Evolutionary conservation across 2,329 filamentous ascomycete species (phyloP), one percentile per base, ranked within the genome.

Genomic region (Stagonosporopsis cucurbitacearum): DNA sequence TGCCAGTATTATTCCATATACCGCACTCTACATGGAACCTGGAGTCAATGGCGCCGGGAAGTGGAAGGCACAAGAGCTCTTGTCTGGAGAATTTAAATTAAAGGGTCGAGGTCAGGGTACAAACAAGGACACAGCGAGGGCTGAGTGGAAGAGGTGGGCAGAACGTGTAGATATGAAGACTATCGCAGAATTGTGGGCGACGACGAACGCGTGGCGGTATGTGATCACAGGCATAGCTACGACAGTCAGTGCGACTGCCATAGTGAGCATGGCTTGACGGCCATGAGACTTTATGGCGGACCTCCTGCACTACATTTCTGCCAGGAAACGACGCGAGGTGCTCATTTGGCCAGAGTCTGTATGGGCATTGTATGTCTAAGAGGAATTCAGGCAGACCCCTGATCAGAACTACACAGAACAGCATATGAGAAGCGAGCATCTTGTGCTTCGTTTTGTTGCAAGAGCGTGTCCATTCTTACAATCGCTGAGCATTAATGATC

Each of bases 21-120:
- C 74, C 0, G 69, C 75, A 43, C 61, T 75, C 25, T 73, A 73
- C 54, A 77, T 77, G 67, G 75, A 77, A 59, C 74, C 74, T 5
- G 68, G 66, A 1, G 68, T 77, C 39, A 77, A 78, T 42, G 74
- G 75, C 5, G 72, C 75, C 1, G 66, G 58, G 15, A 77, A 77
- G 51, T 77, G 75, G 74, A 77, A 75, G 54, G 72, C 68, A 6
- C 69, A 76, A 49, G 58, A 61, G 43, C 44, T 77, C 36, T 50
- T 76, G 49, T 65, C 59, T 3, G 68, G 64, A 8, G 64, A 72
- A 11, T 62, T 64, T 50, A 19, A 35, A 5, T 46, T 71, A 41
- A 41, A 62, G 12, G 58, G 56, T 3, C 1, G 13, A 9, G 55
- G 63, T 1, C 54, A 53, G 9, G 59, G 63, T 7, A 64, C 59